Evolutionary conservation across 345 rosid genomes (phyloP).

Genomic region (Xanthoceras sorbifolium): DNA sequence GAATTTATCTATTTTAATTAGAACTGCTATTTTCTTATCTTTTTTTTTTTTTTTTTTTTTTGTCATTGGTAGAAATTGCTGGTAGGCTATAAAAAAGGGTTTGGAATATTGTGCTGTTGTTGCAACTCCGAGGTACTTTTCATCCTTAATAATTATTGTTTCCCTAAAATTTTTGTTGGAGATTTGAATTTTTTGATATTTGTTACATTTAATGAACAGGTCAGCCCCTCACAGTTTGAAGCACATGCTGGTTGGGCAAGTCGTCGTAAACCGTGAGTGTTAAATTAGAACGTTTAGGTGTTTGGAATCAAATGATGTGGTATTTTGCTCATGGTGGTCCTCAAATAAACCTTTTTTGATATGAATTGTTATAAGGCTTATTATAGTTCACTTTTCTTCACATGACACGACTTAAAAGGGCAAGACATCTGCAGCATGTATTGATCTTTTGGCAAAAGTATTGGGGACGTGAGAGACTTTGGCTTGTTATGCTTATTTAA

Average conservation of each 20-base stretch:
- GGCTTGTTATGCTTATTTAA: background rate
- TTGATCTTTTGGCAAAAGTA: background rate
- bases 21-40: slow-evolving; percentile 26
- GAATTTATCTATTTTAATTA: background rate
- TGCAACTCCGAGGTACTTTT: slow-evolving; percentile 71
- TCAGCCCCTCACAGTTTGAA: slow-evolving; percentile 92
- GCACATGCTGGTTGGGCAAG: slow-evolving; percentile 96
- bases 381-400: background rate
- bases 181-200: slow-evolving; percentile 21
- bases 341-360: background rate
- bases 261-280: slow-evolving; percentile 93
- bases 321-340: slow-evolving; percentile 2
- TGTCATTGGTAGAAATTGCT: slow-evolving; percentile 66
- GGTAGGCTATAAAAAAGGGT: slow-evolving; percentile 80
- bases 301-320: slow-evolving; percentile 4
- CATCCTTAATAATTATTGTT: slow-evolving; percentile 19
- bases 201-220: slow-evolving; percentile 46
- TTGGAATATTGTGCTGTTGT: slow-evolving; percentile 81
- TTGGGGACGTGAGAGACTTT: slow-evolving; percentile 10
- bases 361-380: background rate
- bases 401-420: slow-evolving; percentile 1
- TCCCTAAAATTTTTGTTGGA: slow-evolving; percentile 9
- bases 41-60: too few relatives aligned
- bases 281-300: background rate
- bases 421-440: background rate